phyloP scores from a whole-genome alignment of 345 rosid species.

The Xanthoceras sorbifolium region DNA sequence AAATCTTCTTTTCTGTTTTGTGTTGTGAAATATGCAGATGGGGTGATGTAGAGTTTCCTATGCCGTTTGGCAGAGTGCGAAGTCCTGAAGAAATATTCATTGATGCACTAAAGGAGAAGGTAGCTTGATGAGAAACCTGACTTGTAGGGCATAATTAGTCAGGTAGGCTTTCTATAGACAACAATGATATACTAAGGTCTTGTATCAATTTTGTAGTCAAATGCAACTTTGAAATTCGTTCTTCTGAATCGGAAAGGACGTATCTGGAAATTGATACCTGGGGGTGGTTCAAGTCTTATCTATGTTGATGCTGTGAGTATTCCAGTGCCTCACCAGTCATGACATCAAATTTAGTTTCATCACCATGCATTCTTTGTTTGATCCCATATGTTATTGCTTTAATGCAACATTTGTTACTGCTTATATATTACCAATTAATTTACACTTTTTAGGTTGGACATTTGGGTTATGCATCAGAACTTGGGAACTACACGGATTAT shows the following conservation, averaged over 20 bases:
- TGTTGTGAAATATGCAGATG: conserved; percentile 80
- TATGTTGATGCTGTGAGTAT: conserved; percentile 86
- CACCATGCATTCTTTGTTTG: conserved; percentile 7
- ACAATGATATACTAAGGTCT: background rate
- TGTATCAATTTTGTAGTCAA: conserved; percentile 55
- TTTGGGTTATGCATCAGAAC: conserved; percentile 89
- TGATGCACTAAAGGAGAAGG: conserved; percentile 88
- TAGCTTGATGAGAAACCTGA: conserved; percentile 58
- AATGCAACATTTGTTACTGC: background rate
- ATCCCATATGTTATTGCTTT: background rate
- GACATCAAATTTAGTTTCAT: background rate
- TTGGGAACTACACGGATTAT: conserved; percentile 90
- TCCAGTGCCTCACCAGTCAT: background rate
- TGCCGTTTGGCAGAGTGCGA: conserved; percentile 88
- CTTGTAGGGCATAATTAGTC: conserved; percentile 83
- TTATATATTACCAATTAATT: too few species aligned
- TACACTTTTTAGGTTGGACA: conserved; percentile 67
- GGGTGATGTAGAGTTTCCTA: conserved; percentile 82
- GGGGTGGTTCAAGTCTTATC: conserved; percentile 95
- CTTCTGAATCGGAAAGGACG: conserved; percentile 88
- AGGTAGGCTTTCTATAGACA: background rate
- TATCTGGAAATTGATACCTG: conserved; percentile 97
- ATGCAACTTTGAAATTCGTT: conserved; percentile 88
- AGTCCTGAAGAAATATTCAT: conserved; percentile 72
- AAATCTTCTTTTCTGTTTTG: conserved; percentile 54